Evolutionary conservation across 2,329 filamentous ascomycete species (phyloP).

Genomic region (Ophiostoma perfectum): DNA sequence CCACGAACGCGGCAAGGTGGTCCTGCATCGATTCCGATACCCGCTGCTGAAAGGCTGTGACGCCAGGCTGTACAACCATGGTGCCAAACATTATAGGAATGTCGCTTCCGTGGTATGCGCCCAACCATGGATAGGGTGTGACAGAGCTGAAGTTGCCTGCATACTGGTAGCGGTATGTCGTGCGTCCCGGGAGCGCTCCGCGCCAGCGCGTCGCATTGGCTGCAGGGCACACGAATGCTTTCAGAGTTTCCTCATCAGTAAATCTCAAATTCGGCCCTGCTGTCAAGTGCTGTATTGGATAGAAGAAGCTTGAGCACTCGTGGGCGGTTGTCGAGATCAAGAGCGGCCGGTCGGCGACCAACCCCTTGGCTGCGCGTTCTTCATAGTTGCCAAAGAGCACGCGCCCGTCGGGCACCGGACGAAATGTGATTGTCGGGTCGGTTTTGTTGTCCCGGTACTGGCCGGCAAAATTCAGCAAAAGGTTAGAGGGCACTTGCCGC

Average conservation of each 20-base stretch:
- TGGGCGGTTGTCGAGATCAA: conserved; percentile 42
- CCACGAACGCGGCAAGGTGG: background rate
- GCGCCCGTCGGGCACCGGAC: background rate
- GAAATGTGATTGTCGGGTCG: conserved; percentile 20
- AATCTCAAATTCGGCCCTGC: background rate
- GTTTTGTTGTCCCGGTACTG: conserved; percentile 37
- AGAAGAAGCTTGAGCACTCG: conserved; percentile 44
- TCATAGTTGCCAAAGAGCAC: conserved; percentile 39
- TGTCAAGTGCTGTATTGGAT: conserved; percentile 28
- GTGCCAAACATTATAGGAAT: conserved; percentile 44
- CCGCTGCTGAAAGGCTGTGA: background rate
- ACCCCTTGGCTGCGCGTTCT: conserved; percentile 32
- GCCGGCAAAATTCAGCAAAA: conserved; percentile 22
- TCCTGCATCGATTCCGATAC: background rate
- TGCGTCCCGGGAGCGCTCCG: conserved; percentile 33
- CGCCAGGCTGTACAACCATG: background rate
- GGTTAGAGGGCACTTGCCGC: background rate
- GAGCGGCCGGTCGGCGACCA: conserved; percentile 40
- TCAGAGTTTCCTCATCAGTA: conserved; percentile 23
- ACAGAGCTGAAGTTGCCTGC: conserved; percentile 47
- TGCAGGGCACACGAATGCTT: conserved; percentile 43
- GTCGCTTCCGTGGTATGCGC: conserved; percentile 47
- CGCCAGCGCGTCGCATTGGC: conserved; percentile 34
- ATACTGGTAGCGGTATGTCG: conserved; percentile 43
- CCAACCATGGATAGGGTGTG: conserved; percentile 38